These are phyloP conservation scores for Penicillium digitatum DNA, from an alignment of 2,329 filamentous ascomycete species.

Conservation along the genomic window DNA sequence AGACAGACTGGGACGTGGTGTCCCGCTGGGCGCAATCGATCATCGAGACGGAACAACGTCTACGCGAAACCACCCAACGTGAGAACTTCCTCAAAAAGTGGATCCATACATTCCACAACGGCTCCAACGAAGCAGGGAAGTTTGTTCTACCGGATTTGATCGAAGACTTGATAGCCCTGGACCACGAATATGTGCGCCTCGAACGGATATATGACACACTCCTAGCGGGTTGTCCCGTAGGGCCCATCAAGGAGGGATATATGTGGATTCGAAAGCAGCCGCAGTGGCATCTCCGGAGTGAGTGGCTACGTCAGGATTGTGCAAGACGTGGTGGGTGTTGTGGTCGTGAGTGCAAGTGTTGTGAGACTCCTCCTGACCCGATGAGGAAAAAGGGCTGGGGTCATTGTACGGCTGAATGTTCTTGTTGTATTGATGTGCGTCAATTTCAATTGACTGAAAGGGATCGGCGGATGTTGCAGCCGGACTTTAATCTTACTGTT, in stretches of 20 bases:
- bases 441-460: not conserved
- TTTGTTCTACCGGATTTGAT: not conserved
- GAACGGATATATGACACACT: not conserved
- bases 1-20: not conserved
- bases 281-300: slow-evolving; percentile 4
- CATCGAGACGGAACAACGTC: slow-evolving; percentile 3
- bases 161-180: slow-evolving; percentile 6
- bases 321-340: slow-evolving; percentile 8
- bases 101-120: not conserved
- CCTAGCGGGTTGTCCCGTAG: not conserved
- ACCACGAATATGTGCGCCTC: not conserved
- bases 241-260: slow-evolving; percentile 5
- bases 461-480: not conserved
- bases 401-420: slow-evolving; percentile 5
- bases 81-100: slow-evolving; percentile 2
- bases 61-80: slow-evolving; percentile 3
- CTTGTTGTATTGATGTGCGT: slow-evolving; percentile 2
- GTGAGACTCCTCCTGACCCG: not conserved
- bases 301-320: slow-evolving; percentile 7
- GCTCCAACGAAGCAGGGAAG: not conserved
- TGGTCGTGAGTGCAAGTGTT: slow-evolving; percentile 8
- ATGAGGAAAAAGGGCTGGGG: slow-evolving; percentile 4
- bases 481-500: slow-evolving; percentile 3
- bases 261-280: slow-evolving; percentile 3
- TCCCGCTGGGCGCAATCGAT: slow-evolving; percentile 6